phyloP scores from a whole-genome alignment of 2,329 filamentous ascomycete species.

The Graphilbum ipis-grandicollis region DNA sequence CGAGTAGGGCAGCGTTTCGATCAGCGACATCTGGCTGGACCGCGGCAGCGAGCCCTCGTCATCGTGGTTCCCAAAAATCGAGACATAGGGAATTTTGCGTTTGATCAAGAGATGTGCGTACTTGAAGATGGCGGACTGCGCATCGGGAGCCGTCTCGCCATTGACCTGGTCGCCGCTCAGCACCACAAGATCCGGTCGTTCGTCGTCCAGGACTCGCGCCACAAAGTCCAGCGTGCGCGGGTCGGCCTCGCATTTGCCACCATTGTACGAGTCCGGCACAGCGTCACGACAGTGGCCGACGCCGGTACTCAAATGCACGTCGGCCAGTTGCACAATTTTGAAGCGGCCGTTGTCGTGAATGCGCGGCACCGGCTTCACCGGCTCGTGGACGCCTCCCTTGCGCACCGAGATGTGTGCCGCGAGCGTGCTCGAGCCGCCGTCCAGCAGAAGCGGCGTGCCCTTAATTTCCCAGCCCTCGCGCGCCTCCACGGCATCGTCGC shows the following conservation, averaged over 20 bases:
- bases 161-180: slow-evolving; percentile 92
- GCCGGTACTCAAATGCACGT: slow-evolving; percentile 85
- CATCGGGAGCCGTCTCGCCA: slow-evolving; percentile 79
- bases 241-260: slow-evolving; percentile 77
- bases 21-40: slow-evolving; percentile 63
- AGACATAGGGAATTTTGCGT: slow-evolving; percentile 75
- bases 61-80: slow-evolving; percentile 95
- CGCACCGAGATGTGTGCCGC: slow-evolving; percentile 64
- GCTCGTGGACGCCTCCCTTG: slow-evolving; percentile 46
- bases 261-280: slow-evolving; percentile 55
- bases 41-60: slow-evolving; percentile 74
- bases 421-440: slow-evolving; percentile 40
- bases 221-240: slow-evolving; percentile 84
- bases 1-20: slow-evolving; percentile 77
- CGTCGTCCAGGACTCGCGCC: slow-evolving; percentile 65
- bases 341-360: slow-evolving; percentile 84
- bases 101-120: slow-evolving; percentile 70
- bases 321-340: slow-evolving; percentile 94
- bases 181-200: slow-evolving; percentile 84
- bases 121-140: slow-evolving; percentile 88
- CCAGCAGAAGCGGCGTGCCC: slow-evolving; percentile 55
- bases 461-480: slow-evolving; percentile 70
- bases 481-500: slow-evolving; percentile 80
- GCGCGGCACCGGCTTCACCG: slow-evolving; percentile 53
- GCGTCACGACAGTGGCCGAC: slow-evolving; percentile 72